phyloP scores from a whole-genome alignment of 116 monocot genomes.

The Posidonia oceanica region DNA sequence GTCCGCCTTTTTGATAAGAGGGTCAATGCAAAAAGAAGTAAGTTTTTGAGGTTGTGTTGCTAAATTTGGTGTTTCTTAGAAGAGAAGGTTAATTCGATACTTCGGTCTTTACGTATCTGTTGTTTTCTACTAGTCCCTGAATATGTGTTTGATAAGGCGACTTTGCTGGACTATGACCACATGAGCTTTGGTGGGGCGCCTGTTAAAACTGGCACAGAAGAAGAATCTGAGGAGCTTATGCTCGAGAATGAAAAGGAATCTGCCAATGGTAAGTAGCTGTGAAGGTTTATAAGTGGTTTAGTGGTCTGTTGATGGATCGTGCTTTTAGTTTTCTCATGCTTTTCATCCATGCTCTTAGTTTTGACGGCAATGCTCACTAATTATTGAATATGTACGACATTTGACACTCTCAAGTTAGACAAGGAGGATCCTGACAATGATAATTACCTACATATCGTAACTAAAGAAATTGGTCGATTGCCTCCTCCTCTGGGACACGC shows the following conservation, averaged over 20 bases:
- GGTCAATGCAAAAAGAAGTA: constrained; percentile 81
- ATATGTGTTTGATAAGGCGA: constrained; percentile 68
- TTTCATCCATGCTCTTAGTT: neutral
- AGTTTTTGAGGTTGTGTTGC: neutral
- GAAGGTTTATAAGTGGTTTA: neutral
- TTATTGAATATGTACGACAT: too few species aligned
- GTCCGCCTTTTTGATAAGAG: constrained; percentile 71
- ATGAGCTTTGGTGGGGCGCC: constrained; percentile 93
- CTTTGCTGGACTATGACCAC: constrained; percentile 65
- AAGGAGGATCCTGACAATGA: too few species aligned
- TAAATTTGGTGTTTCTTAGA: too few species aligned
- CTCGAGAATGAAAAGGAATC: constrained; percentile 75
- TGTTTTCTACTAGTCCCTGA: constrained; percentile 42
- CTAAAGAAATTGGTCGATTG: too few species aligned
- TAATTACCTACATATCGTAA: too few species aligned
- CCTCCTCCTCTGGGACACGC: too few species aligned
- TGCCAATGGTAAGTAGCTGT: constrained; percentile 38
- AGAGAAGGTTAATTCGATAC: neutral
- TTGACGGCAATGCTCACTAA: neutral
- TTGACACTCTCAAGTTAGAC: too few species aligned
- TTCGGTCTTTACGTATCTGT: neutral
- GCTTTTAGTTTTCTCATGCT: neutral
- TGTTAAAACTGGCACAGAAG: constrained; percentile 61
- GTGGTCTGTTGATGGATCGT: neutral
- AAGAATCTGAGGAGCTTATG: constrained; percentile 75